Base-by-base conservation (phyloP, 2,329 filamentous ascomycete genomes). In the Penicillium glabrum region DNA sequence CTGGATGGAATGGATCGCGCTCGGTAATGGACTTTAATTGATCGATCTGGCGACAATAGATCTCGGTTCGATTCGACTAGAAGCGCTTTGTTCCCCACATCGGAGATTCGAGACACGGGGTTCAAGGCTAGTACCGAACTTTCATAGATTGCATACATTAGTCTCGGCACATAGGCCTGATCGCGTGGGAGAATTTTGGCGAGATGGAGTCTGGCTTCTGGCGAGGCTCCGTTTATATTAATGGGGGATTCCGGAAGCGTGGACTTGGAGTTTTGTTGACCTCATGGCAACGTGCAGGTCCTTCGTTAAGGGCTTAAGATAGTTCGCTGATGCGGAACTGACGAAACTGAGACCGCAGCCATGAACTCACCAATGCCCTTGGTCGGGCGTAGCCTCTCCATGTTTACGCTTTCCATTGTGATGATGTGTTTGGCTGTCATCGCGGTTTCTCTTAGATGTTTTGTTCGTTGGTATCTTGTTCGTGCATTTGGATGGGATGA, bases 401-500 rank as follows among this genome's bases (percentile, higher is more conserved):
- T 67, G 16, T 62, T 67, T 41, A 48, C 60, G 26, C 51, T 61
- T 2, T 56, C 56, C 3, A 54, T 57, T 16, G 58, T 65, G 8
- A 65, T 68, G 62, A 48, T 64, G 57, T 23, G 45, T 13, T 23
- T 67, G 7, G 59, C 63, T 5, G 31, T 63, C 9, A 21, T 66
- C 10, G 57, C 61, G 5, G 67, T 69, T 23, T 29, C 47, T 4
- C 27, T 68, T 23, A 56, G 64, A 21, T 63, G 46, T n/a, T 67
- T 69, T 49, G 65, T 64, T 24, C 66, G 67, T 16, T 4, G 64
- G 13, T 53, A 56, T 19, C 27, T 67, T 2, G 60, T 69, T 37
- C 52, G 57, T 2, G 61, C 61, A 1, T 67, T 69, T 52, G 65
- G 65, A 3, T 67, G 60, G 63, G 66, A 69, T 50, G 66, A 69